Conservation (phyloP, 2,329 filamentous ascomycete genomes). For the Colletotrichum orbiculare region DNA sequence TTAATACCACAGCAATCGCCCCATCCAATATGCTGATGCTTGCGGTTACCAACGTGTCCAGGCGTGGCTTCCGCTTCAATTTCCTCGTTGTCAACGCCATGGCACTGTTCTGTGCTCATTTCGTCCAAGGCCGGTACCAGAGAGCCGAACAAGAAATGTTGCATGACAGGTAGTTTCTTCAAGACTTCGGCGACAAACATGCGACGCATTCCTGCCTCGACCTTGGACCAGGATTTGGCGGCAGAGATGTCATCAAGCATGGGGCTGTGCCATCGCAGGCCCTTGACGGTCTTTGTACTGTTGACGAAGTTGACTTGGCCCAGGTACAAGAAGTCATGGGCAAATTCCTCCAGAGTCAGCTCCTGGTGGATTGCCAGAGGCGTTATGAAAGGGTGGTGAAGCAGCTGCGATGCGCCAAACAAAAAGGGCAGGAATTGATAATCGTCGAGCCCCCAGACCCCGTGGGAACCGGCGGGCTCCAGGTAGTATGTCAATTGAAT, state of each 20-base stretch:
- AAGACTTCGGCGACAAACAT: slow-evolving; percentile 97
- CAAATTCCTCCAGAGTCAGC: slow-evolving; percentile 87
- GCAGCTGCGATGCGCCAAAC: slow-evolving; percentile 90
- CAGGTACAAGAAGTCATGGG: slow-evolving; percentile 86
- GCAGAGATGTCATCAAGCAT: slow-evolving; percentile 98
- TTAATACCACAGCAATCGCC: slow-evolving; percentile 98
- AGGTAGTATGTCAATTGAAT: slow-evolving; percentile 95
- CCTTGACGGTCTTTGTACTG: slow-evolving; percentile 94
- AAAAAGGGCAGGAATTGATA: slow-evolving; percentile 98
- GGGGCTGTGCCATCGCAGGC: slow-evolving; percentile 93
- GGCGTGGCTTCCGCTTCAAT: slow-evolving; percentile 65
- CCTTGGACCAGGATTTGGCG: slow-evolving; percentile 89
- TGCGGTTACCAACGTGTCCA: slow-evolving; percentile 71
- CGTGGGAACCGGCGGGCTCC: slow-evolving; percentile 95
- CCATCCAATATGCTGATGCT: slow-evolving; percentile 80
- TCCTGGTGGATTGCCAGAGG: slow-evolving; percentile 87
- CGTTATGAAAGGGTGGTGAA: slow-evolving; percentile 84
- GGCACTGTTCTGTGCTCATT: slow-evolving; percentile 77
- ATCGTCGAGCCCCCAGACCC: slow-evolving; percentile 97
- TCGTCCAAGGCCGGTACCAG: slow-evolving; percentile 82
- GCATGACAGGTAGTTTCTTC: slow-evolving; percentile 95
- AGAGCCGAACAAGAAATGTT: slow-evolving; percentile 95
- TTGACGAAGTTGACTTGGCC: slow-evolving; percentile 96
- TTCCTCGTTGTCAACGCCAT: slow-evolving; percentile 57
- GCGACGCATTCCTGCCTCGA: slow-evolving; percentile 93